phyloP scores from a whole-genome alignment of 306 rosid species.

The Castanopsis chinensis region DNA sequence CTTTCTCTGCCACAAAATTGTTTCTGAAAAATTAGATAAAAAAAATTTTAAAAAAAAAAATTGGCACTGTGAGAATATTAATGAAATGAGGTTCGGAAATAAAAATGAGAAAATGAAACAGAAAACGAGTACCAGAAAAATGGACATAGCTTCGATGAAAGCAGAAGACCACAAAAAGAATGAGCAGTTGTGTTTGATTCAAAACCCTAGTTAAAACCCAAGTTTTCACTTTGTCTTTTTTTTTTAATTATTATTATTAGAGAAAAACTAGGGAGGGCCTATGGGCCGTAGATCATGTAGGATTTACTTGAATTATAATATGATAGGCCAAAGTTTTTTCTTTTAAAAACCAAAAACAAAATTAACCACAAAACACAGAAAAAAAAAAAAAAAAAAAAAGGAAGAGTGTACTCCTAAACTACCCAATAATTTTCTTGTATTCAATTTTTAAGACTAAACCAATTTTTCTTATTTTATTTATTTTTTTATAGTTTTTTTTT shows the following conservation, averaged over 20 bases:
- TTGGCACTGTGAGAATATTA: too few relatives aligned
- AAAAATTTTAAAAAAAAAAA: not conserved
- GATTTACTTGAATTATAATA: too few relatives aligned
- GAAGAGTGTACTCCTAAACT: rapidly evolving
- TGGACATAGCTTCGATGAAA: slow-evolving; percentile 23
- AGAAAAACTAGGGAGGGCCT: not conserved
- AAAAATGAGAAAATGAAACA: not conserved
- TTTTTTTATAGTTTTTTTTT: too few relatives aligned
- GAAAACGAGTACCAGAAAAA: slow-evolving; percentile 30
- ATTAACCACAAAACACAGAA: too few relatives aligned
- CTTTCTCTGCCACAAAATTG: slow-evolving; percentile 37
- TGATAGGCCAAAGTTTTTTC: too few relatives aligned
- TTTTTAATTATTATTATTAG: too few relatives aligned
- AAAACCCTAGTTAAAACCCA: slow-evolving; percentile 8
- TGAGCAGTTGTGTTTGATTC: not conserved
- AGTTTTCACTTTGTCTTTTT: too few relatives aligned
- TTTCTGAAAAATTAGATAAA: not conserved
- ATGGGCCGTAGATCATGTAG: too few relatives aligned
- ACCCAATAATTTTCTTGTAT: rapidly evolving
- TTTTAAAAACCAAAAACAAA: too few relatives aligned
- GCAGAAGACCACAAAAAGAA: not conserved
- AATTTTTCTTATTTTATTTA: too few relatives aligned
- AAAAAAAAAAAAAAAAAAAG: rapidly evolving
- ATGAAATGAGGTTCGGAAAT: not conserved
- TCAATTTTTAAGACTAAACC: rapidly evolving